phyloP scores from a whole-genome alignment of 2,329 filamentous ascomycete genomes.

The Tolypocladium inflatum region DNA sequence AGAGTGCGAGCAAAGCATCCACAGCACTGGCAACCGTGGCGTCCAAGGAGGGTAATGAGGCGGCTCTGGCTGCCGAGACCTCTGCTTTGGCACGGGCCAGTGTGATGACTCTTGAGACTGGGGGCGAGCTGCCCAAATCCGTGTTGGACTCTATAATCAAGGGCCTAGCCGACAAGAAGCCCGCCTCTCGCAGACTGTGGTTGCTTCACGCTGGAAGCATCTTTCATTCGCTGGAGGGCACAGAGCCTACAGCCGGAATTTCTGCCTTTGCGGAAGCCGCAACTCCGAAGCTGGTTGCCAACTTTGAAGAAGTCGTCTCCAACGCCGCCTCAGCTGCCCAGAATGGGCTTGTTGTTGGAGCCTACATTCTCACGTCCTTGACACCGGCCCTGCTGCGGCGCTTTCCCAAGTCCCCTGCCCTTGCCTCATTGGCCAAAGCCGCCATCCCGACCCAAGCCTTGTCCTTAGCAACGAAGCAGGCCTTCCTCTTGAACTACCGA shows the following conservation, averaged over 20 bases:
- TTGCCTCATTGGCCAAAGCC: constrained; percentile 42
- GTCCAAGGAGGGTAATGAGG: constrained; percentile 81
- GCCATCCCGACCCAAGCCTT: constrained; percentile 57
- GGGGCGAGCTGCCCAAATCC: constrained; percentile 52
- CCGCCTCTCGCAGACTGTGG: constrained; percentile 71
- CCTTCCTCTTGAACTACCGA: constrained; percentile 75
- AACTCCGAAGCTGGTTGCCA: constrained; percentile 49
- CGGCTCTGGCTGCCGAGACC: constrained; percentile 68
- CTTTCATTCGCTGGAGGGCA: constrained; percentile 45
- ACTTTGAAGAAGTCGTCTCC: constrained; percentile 66
- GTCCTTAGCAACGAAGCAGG: constrained; percentile 67
- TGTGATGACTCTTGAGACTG: constrained; percentile 50
- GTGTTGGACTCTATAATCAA: constrained; percentile 66
- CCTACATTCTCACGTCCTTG: constrained; percentile 64
- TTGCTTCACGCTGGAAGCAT: constrained; percentile 63
- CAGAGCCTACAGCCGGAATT: constrained; percentile 36
- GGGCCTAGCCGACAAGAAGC: constrained; percentile 77
- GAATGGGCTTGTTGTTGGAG: constrained; percentile 70
- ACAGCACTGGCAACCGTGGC: constrained; percentile 58
- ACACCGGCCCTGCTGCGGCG: constrained; percentile 43
- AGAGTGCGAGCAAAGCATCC: constrained; percentile 57
- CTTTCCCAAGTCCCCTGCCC: constrained; percentile 41
- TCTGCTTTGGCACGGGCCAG: constrained; percentile 59
- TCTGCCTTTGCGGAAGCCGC: constrained; percentile 43
- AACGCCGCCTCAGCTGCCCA: constrained; percentile 76